Percentiles rank a stretch among this genome's conserved stretches.
Conservation (phyloP, 495 filamentous ascomycete species). For the Neurospora intermedia region DNA sequence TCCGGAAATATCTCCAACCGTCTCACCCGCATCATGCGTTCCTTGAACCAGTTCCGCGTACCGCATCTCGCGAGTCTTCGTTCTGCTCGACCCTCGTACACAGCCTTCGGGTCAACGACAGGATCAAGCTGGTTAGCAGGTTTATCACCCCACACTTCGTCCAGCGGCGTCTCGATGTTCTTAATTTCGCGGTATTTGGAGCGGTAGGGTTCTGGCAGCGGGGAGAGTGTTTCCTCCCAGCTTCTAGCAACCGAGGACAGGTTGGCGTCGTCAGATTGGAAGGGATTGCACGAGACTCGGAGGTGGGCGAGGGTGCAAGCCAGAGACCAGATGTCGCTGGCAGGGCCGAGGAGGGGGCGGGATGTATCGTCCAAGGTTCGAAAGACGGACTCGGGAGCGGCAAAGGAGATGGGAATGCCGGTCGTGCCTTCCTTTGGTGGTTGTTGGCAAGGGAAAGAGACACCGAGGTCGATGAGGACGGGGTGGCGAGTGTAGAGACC, state of each 20-base stretch:
- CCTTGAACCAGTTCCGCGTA: background rate
- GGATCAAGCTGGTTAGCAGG: background rate
- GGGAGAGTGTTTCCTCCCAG: conserved; percentile 10
- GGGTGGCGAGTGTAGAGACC: conserved; percentile 7
- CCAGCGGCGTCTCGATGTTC: background rate
- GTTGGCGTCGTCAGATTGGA: background rate
- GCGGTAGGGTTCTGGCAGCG: conserved; percentile 7
- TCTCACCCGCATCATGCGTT: background rate
- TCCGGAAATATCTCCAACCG: background rate
- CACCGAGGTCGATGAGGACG: conserved; percentile 20
- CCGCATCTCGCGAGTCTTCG: background rate
- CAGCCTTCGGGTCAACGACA: background rate
- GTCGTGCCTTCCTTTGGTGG: background rate
- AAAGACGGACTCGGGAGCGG: conserved; percentile 16
- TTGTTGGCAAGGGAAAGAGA: conserved; percentile 7
- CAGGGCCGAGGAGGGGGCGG: background rate
- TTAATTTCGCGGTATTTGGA: background rate
- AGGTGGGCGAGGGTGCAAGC: conserved; percentile 14
- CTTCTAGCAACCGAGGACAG: background rate
- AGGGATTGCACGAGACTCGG: background rate
- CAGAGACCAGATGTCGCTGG: conserved; percentile 20
- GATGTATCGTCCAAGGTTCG: background rate
- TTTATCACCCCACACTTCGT: background rate
- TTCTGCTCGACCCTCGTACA: background rate
- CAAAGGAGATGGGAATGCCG: conserved; percentile 9